A percentile compares a stretch with the other conserved stretches of the same genome.
phyloP scores from a whole-genome alignment of 1,284 basidiomycete species.

The Sanghuangporus weigelae region DNA sequence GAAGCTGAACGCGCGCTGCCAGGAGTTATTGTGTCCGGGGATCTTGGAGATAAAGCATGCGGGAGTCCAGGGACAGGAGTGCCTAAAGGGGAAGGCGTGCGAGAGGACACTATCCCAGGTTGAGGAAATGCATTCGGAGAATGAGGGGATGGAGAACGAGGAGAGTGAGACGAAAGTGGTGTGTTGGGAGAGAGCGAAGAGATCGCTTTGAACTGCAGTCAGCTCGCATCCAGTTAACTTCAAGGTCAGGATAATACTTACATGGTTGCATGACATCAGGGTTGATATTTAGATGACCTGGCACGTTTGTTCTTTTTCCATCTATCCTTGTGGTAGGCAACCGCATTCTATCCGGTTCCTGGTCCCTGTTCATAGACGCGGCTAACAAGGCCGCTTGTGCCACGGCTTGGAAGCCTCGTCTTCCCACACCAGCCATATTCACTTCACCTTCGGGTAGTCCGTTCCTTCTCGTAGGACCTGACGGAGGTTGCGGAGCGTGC shows the following conservation, averaged over 20 bases:
- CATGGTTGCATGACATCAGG: slow-evolving; percentile 32
- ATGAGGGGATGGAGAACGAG: slow-evolving; percentile 32
- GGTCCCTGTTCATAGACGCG: neutral
- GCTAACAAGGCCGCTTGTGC: slow-evolving; percentile 28
- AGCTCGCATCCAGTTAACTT: slow-evolving; percentile 13
- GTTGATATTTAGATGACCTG: slow-evolving; percentile 50
- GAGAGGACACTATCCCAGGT: slow-evolving; percentile 21
- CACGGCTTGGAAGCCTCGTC: slow-evolving; percentile 40
- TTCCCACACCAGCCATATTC: slow-evolving; percentile 40
- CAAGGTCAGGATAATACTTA: slow-evolving; percentile 25
- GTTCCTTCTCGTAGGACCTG: neutral
- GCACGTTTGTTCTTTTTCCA: slow-evolving; percentile 38
- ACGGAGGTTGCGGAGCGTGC: neutral
- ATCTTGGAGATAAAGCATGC: slow-evolving; percentile 11
- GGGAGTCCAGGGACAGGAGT: slow-evolving; percentile 13
- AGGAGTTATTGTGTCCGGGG: slow-evolving; percentile 10
- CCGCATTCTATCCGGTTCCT: slow-evolving; percentile 13
- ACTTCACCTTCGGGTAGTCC: slow-evolving; percentile 7
- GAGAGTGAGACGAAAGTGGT: slow-evolving; percentile 29
- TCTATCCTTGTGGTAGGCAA: slow-evolving; percentile 27
- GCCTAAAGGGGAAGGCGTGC: slow-evolving; percentile 27
- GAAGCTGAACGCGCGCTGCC: slow-evolving; percentile 1
- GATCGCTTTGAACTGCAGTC: slow-evolving; percentile 20
- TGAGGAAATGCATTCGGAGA: slow-evolving; percentile 15
- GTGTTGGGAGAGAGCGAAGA: slow-evolving; percentile 33